Base-by-base conservation (phyloP, 306 rosid genomes). In the Vachellia collinsii region DNA sequence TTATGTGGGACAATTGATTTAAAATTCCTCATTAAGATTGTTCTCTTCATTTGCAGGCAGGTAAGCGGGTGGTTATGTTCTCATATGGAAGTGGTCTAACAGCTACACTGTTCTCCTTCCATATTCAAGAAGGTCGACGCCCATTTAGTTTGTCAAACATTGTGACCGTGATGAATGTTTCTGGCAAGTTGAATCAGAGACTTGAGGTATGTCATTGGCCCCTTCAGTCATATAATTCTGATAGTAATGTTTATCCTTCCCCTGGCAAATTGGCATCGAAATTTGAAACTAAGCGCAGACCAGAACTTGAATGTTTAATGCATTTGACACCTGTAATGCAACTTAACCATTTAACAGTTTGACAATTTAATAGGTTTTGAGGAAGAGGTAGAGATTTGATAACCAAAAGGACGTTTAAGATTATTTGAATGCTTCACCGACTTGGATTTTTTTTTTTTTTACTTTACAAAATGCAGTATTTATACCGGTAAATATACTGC, bases 51-150 rank as follows among this genome's bases (percentile, higher is more conserved):
- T 53, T 87, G 82, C 88, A 94, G 98, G 79, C 71, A 5, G 95
- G 94, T 68, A 89, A 88, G 72, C 75, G 94, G 75, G 92, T 88
- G 74, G 82, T 92, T 44, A 54, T 92, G 90, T 94, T 92, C 85
- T 94, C 98, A 2, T 94, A 92, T 61, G 98, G 98, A 54, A 94
- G 98, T 70, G 98, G 98, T 63, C 84, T 85, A 70, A 87, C 98
- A 25, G 87, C 98, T 61, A 89, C 98, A 19, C 77, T 94, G 92
- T 94, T 94, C 86, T 94, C 94, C 8, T 82, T 94, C 82, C 85
- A 61, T 58, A 44, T 90, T 77, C 82, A 75, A 74, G 87, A 90
- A 2, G 88, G 88, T 75, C 90, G 86, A 74, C 85, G 82, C 65
- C 98, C 92, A 10, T 92, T 94, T 67, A 89, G 85, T 87, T 74